Evolutionary conservation across 2,329 filamentous ascomycete genomes (phyloP), one percentile per base, ranked within the genome.

Genomic region (Colletotrichum incanum): DNA sequence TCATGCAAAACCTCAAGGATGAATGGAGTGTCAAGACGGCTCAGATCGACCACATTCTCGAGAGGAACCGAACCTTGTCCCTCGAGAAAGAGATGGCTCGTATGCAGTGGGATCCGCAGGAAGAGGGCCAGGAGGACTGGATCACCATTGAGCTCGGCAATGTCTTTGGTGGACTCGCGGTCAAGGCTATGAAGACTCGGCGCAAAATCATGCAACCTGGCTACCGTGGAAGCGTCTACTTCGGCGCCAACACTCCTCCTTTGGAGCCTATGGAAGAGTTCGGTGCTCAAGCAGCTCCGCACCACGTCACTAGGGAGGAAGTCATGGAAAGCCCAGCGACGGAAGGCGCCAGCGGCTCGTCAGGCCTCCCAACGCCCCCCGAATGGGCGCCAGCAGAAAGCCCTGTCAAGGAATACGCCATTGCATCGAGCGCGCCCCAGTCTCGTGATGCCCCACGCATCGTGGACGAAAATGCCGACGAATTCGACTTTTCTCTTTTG

Each of bases 11-110:
- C 59, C 73, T 85, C 9, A 81, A 79, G 67, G 80, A 79, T 34
- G 82, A 84, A 45, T 85, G 83, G 83, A 82, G 83, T 28, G 76
- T 78, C 23, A 79, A 80, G 1, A 78, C 80, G 8, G 76, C 76
- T 16, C 78, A 80, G 23, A 75, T 84, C 60, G 76, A 80, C 39
- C 77, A 76, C 26, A 77, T 84, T 55, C 74, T 84, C 23, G 78
- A 81, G 67, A 79, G 82, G 50, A 85, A 85, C 45, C 78, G 78
- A n/a, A 55, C 67, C 2, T 20, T 65, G 54, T 54, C 68, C 5
- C 45, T 50, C 34, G 64, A 65, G n/a, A 55, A 59, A 18, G 66
- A 73, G 37, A 65, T 49, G 41, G 70, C 65, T 1, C 67, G 66
- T 18, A 23, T 65, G 60, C 71, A 64, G 5, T 73, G 64, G 61